Conservation (phyloP, 345 rosid species). For the Hibiscus trionum region DNA sequence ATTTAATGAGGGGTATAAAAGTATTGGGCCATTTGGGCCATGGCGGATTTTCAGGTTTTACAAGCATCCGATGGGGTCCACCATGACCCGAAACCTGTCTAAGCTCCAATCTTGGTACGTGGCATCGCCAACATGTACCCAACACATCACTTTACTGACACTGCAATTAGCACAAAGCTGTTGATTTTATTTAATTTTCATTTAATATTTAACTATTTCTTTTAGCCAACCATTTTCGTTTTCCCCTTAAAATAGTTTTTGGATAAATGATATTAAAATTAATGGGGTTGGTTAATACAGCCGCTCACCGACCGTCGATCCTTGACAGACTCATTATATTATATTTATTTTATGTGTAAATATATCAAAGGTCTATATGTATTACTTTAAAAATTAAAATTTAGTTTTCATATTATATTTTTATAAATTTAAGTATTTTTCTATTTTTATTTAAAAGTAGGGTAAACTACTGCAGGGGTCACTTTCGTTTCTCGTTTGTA, state of each 20-base stretch:
- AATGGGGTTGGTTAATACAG: not conserved
- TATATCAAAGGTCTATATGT: no score
- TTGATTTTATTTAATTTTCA: not conserved
- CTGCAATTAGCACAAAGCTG: not conserved
- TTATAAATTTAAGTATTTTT: no score
- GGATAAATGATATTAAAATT: no score
- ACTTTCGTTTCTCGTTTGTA: no score
- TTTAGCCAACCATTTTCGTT: not conserved
- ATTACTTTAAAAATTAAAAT: no score
- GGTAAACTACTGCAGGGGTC: no score
- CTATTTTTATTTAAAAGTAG: no score
- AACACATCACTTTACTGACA: not conserved
- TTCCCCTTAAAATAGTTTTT: not conserved
- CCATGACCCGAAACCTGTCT: no score
- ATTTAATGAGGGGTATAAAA: no score
- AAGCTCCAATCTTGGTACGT: not conserved
- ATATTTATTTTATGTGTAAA: no score
- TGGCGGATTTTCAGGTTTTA: not conserved
- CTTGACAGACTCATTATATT: not conserved
- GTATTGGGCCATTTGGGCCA: no score
- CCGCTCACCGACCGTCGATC: conserved; percentile 28
- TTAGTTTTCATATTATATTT: no score
- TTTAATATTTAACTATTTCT: not conserved
- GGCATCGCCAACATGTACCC: not conserved
- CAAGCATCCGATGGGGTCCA: not conserved